Evolutionary conservation across 371 early-diverging fungal genomes (phyloP).

Genomic region (Mucor plumbeus): DNA sequence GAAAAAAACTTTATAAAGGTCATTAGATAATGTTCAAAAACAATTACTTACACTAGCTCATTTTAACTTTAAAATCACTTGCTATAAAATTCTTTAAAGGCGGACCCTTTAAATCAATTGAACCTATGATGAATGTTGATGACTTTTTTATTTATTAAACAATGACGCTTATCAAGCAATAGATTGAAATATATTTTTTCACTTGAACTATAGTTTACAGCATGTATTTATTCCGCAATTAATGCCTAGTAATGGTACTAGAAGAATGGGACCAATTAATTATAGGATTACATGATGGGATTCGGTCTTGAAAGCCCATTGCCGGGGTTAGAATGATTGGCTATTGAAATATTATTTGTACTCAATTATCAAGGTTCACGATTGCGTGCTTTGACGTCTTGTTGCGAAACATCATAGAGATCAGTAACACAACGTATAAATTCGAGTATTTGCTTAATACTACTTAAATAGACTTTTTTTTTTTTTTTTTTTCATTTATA

Average conservation of each 20-base stretch:
- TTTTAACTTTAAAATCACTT: not conserved
- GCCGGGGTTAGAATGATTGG: slow-evolving; percentile 18
- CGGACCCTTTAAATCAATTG: not conserved
- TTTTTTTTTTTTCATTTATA: slow-evolving; percentile 8
- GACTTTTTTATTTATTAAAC: not conserved
- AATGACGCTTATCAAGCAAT: not conserved
- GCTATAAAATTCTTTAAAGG: not conserved
- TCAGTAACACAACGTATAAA: slow-evolving; percentile 18
- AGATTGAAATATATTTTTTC: not conserved
- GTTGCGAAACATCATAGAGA: slow-evolving; percentile 30
- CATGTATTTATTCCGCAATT: no score
- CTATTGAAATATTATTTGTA: not conserved
- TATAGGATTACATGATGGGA: not conserved
- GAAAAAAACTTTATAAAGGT: not conserved
- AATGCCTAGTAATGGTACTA: no score
- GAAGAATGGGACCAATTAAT: no score
- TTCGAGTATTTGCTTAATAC: not conserved
- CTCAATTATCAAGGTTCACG: slow-evolving; percentile 21
- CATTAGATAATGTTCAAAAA: not conserved
- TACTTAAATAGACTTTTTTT: slow-evolving; percentile 6
- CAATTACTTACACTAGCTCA: not conserved
- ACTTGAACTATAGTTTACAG: no score
- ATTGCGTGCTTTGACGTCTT: slow-evolving; percentile 40
- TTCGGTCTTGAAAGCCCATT: not conserved
- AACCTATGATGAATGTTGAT: slow-evolving; percentile 2